A percentile compares a stretch with the other conserved stretches of the same genome.
Conservation (phyloP, 176 grass and related monocot species). For the Musa troglodytarum region DNA sequence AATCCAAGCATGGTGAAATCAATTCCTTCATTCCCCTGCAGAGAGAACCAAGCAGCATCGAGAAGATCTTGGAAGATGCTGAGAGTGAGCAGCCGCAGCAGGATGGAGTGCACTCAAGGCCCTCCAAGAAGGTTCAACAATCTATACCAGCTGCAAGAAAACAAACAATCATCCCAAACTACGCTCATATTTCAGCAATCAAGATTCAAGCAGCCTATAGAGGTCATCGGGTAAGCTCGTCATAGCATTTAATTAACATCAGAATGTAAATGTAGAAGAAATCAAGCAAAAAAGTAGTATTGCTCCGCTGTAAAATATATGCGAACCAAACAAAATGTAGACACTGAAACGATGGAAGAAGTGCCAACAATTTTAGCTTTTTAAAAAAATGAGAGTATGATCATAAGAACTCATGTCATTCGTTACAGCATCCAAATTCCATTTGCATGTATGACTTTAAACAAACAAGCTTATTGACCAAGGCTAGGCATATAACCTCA, state of each 20-base stretch:
- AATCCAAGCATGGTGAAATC: constrained; percentile 34
- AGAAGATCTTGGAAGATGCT: constrained; percentile 78
- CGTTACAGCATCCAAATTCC: too few species aligned
- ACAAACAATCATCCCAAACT: constrained; percentile 13
- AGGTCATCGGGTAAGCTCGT: constrained; percentile 40
- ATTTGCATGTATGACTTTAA: too few species aligned
- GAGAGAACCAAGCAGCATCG: constrained; percentile 90
- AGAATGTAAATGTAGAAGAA: not conserved
- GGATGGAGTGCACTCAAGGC: constrained; percentile 30
- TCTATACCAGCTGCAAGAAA: constrained; percentile 22
- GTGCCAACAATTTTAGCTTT: too few species aligned
- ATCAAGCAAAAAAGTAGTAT: not conserved
- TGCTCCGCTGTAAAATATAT: too few species aligned
- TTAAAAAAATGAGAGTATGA: too few species aligned
- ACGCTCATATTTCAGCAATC: constrained; percentile 35
- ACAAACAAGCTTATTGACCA: too few species aligned
- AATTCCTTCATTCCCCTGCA: constrained; percentile 62
- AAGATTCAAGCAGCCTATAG: constrained; percentile 79
- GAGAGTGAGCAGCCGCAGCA: constrained; percentile 42
- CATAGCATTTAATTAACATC: not conserved
- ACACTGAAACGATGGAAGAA: too few species aligned
- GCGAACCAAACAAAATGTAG: too few species aligned
- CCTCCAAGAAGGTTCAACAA: constrained; percentile 29
- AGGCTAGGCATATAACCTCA: too few species aligned
- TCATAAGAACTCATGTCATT: too few species aligned